Evolutionary conservation across 1,284 basidiomycete species (phyloP), one percentile per base, ranked within the genome.

Genomic region (Tilletia setariae): DNA sequence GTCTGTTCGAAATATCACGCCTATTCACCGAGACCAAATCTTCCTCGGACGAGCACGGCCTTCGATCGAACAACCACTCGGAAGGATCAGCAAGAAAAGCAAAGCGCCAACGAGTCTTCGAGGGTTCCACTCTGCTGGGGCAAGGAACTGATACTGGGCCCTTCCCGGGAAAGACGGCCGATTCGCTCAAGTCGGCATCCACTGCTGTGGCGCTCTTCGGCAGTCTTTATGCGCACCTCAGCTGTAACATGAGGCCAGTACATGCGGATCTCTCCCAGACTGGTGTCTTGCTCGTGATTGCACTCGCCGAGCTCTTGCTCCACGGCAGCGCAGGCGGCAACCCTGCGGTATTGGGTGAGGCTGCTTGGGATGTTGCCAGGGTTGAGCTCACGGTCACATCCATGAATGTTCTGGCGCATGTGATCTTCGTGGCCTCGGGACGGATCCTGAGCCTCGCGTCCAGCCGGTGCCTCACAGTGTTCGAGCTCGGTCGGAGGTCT

Each of bases 211-310:
- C 23, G 25, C 19, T 61, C 30, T 61, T 61, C 28, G 28, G 28
- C 25, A 61, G 32, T 30, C 19, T 61, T 13, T 61, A 61, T 35
- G 30, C 56, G 19, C 56, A 61, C 32, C 56, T 61, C 28, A 32
- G 28, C 28, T 61, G 28, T 4, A 61, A 61, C 15, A 13, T 61
- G 28, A 25, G 56, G 30, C 56, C 56, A 19, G 32, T n/a, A 1
- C 56, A 61, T 61, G 56, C 56, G 19, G 56, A 61, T n/a, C 56
- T 61, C 7, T 61, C 28, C 3, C 56, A 61, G 15, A 61, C 56
- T 2, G 56, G 56, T 1, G 56, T 61, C 15, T 30, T 35, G 11
- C 56, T 61, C 28, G 28, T 61, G 7, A 40, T 61, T 30, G 25
- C 56, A 13, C 28, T 40, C 28, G 23, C 28, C 25, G 56, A 61